These are phyloP conservation scores for Kluyveromyces aestuarii DNA, from an alignment of 805 yeast species.

Conservation along the genomic window DNA sequence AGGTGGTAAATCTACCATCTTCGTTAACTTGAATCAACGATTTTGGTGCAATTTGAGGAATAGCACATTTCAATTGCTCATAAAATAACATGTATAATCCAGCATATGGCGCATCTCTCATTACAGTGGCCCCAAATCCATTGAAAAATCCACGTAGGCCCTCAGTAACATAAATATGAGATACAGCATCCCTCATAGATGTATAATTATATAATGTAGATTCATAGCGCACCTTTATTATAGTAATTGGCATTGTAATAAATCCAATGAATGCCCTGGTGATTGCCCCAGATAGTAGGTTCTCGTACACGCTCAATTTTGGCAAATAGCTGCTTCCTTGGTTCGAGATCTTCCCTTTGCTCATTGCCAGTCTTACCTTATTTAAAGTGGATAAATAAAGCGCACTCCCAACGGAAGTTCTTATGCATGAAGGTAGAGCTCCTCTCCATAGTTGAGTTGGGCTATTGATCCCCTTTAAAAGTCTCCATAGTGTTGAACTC, in stretches of 20 bases:
- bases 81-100: conserved; percentile 84
- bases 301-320: conserved; percentile 56
- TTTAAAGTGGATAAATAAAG: conserved; percentile 72
- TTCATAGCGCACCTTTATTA: conserved; percentile 82
- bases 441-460: conserved; percentile 75
- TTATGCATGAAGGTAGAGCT: conserved; percentile 77
- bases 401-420: conserved; percentile 89
- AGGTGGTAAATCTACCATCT: conserved; percentile 22
- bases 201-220: conserved; percentile 65
- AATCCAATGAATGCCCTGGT: conserved; percentile 79
- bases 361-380: conserved; percentile 43
- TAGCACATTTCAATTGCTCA: conserved; percentile 55
- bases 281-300: conserved; percentile 65
- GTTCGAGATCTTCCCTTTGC: conserved; percentile 20
- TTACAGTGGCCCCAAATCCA: conserved; percentile 80
- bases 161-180: conserved; percentile 42
- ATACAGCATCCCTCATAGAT: conserved; percentile 52
- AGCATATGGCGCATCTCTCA: conserved; percentile 94
- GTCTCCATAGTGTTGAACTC: conserved; percentile 22
- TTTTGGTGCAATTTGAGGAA: conserved; percentile 36
- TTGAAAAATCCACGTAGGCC: conserved; percentile 67
- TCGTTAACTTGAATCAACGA: conserved; percentile 10
- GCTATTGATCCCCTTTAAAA: conserved; percentile 33
- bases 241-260: conserved; percentile 89
- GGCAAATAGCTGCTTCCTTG: conserved; percentile 45